Evolutionary conservation across 805 yeast genomes (phyloP).

Genomic region (Candida odintsovae): DNA sequence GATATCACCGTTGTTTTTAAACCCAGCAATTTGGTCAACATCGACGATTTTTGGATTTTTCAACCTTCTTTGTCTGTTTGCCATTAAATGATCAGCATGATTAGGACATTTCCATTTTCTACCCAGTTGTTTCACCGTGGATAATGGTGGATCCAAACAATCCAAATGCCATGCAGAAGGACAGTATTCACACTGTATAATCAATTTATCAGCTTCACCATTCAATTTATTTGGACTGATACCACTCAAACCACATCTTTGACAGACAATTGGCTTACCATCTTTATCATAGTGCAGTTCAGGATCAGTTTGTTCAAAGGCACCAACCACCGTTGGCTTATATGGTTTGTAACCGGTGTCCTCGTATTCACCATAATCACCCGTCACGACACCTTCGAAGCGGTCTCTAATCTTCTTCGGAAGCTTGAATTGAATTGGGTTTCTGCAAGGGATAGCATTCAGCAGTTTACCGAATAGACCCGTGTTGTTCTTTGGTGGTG

Average conservation of each 20-base stretch:
- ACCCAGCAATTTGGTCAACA: slow-evolving; percentile 48
- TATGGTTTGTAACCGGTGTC: slow-evolving; percentile 54
- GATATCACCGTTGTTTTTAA: slow-evolving; percentile 48
- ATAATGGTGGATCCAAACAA: slow-evolving; percentile 72
- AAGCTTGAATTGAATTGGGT: slow-evolving; percentile 61
- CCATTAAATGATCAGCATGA: slow-evolving; percentile 40
- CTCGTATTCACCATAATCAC: slow-evolving; percentile 63
- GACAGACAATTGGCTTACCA: slow-evolving; percentile 69
- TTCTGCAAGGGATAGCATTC: slow-evolving; percentile 48
- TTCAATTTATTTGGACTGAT: slow-evolving; percentile 34
- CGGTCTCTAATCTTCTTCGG: slow-evolving; percentile 66
- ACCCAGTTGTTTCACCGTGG: slow-evolving; percentile 67
- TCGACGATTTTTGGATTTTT: slow-evolving; percentile 49
- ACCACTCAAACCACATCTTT: slow-evolving; percentile 69
- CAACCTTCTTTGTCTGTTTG: slow-evolving; percentile 38
- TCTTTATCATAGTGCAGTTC: slow-evolving; percentile 60
- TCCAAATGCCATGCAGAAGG: slow-evolving; percentile 83
- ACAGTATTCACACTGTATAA: slow-evolving; percentile 81
- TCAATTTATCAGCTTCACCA: slow-evolving; percentile 39
- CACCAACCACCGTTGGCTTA: slow-evolving; percentile 36
- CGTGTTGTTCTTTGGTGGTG: slow-evolving; percentile 27
- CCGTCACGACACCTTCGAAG: slow-evolving; percentile 67
- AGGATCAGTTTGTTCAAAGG: slow-evolving; percentile 50
- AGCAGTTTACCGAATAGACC: slow-evolving; percentile 53
- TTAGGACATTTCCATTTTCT: slow-evolving; percentile 90